Percentiles rank a stretch among this genome's conserved stretches.
These are phyloP conservation scores for Corchorus capsularis DNA, from an alignment of 345 rosid genomes.

Conservation along the genomic window DNA sequence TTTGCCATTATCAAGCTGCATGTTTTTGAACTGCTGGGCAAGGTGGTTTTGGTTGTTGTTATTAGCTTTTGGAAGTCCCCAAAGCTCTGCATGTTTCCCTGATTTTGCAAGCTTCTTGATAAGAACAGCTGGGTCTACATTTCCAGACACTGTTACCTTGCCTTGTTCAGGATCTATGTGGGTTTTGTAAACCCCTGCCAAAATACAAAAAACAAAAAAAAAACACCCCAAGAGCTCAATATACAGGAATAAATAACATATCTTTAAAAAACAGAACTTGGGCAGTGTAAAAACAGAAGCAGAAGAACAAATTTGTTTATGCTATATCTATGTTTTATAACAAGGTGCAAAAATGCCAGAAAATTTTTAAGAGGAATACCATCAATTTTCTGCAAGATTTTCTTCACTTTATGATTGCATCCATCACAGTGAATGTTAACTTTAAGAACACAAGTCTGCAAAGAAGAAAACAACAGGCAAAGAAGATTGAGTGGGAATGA, in stretches of 20 bases:
- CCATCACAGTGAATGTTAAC: conserved; percentile 98
- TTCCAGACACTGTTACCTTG: conserved; percentile 84
- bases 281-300: background rate
- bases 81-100: conserved; percentile 89
- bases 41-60: conserved; percentile 56
- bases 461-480: background rate
- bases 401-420: conserved; percentile 87
- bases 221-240: conserved; percentile 11
- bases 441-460: conserved; percentile 95
- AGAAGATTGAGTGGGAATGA: conserved; percentile 22
- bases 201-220: background rate
- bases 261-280: background rate
- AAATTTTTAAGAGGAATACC: conserved; percentile 41
- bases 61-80: conserved; percentile 64
- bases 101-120: conserved; percentile 88
- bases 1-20: conserved; percentile 68
- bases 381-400: conserved; percentile 88
- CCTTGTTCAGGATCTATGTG: conserved; percentile 80
- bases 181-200: conserved; percentile 76
- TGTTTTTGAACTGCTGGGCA: conserved; percentile 68
- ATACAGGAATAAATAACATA: background rate
- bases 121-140: conserved; percentile 60
- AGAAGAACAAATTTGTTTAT: background rate
- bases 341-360: background rate
- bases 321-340: background rate